Base-by-base conservation (phyloP, 2,329 filamentous ascomycete genomes). In the Lasiodiplodia hormozganensis region DNA sequence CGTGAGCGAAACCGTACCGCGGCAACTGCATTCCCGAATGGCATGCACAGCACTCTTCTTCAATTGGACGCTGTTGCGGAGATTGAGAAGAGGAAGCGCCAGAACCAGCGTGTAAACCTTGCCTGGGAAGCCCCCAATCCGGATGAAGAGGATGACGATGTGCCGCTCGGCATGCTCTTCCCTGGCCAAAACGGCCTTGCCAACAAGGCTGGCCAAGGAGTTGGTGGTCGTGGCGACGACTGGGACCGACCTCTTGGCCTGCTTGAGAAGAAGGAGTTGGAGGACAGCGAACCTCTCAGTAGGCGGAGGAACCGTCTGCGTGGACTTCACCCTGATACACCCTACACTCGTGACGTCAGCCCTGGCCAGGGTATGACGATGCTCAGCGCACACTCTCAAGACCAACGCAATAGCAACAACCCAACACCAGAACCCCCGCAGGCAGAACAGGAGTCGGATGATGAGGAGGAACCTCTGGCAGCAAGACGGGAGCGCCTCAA, bases 61-160 rank as follows among this genome's bases (percentile, higher is more conserved):
- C 89, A 99, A 76, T 87, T 98, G 72, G 95, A 99, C 75, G 92
- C 93, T 0, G 93, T 97, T 34, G 92, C 93, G 25, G 92, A 97
- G 78, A 87, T 94, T 28, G 92, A 97, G 77, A 90, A 90, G 73
- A 89, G 90, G 71, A 86, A 91, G 34, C 88, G 95, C 47, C 87
- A 90, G 74, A 86, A 87, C 68, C 92, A 92, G 75, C 92, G 90
- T 69, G 89, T 97, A 40, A 93, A 93, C 69, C 85, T 99, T 40
- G 96, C 95, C 1, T 99, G 96, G 96, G 94, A 98, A 79, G 90
- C 91, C 62, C 86, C 86, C 0, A 73, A 79, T 21, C 80, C 82
- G 14, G 65, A 71, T 14, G 79, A 80, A 11, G 81, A 83, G 38
- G 84, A 86, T 62, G 93, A 97, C 71, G 95, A 98, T 73, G 90